These are phyloP conservation scores for Chionographis japonica DNA, from an alignment of 106 monocot genomes.

Conservation along the genomic window DNA sequence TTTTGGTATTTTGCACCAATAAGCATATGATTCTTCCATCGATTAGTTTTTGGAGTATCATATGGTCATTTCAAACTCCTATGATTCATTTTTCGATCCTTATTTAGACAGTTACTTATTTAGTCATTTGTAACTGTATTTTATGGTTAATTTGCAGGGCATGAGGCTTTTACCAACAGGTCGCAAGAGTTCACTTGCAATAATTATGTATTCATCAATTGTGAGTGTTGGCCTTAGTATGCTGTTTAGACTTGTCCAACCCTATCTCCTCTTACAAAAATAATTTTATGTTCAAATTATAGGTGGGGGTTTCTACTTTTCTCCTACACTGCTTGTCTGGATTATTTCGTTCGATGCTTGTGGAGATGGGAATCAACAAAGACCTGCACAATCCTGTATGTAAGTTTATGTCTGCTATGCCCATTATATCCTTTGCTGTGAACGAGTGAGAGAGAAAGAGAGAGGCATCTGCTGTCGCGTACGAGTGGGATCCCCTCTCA, in stretches of 20 bases:
- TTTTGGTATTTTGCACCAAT: too few relatives aligned
- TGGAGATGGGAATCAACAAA: conserved; percentile 85
- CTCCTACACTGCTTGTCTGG: conserved; percentile 69
- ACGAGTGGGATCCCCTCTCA: too few relatives aligned
- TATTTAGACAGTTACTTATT: too few relatives aligned
- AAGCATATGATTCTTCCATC: too few relatives aligned
- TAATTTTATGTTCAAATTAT: conserved; percentile 3
- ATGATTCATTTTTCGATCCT: too few relatives aligned
- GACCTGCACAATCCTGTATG: conserved; percentile 99
- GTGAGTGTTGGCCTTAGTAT: conserved; percentile 26
- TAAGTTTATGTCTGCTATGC: conserved; percentile 45
- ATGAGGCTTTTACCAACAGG: conserved; percentile 78
- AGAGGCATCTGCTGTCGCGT: too few relatives aligned
- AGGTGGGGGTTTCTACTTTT: conserved; percentile 78
- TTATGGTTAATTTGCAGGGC: conserved; percentile 34
- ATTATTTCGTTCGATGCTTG: conserved; percentile 52
- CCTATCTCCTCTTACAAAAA: background rate
- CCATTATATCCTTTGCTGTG: background rate
- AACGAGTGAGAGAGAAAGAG: background rate
- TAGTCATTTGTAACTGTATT: background rate
- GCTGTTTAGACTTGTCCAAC: background rate
- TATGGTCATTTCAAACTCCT: too few relatives aligned
- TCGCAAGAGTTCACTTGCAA: conserved; percentile 68
- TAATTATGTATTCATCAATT: conserved; percentile 70
- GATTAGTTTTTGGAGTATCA: too few relatives aligned